These are phyloP conservation scores for Clarireedia hainanense DNA, from an alignment of 2,329 filamentous ascomycete species.

Conservation along the genomic window DNA sequence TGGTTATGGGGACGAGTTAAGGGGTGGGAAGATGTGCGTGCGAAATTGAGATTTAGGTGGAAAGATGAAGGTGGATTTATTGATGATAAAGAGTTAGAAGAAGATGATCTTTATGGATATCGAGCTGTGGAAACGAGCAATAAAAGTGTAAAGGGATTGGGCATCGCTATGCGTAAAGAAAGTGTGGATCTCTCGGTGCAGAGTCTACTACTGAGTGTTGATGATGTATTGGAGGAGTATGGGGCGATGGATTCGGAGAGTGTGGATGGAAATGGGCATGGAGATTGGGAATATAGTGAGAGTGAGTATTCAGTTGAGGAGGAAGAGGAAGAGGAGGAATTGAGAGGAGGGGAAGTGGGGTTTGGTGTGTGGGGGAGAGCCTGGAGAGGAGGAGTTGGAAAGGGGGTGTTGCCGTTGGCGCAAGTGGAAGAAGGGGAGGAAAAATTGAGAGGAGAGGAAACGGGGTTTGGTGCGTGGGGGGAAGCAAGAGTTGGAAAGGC, in stretches of 20 bases:
- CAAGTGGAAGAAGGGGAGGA: no score
- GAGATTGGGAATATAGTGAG: not conserved
- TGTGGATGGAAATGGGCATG: not conserved
- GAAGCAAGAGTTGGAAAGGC: no score
- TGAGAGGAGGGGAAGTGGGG: not conserved
- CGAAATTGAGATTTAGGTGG: not conserved
- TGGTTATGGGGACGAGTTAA: constrained; percentile 1
- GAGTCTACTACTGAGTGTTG: not conserved
- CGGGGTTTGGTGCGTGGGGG: no score
- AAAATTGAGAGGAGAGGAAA: no score
- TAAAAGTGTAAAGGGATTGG: no score
- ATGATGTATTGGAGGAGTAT: constrained; percentile 1
- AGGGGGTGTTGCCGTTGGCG: no score
- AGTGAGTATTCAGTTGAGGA: not conserved
- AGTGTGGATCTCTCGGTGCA: not conserved
- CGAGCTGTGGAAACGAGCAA: no score
- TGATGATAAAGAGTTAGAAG: not conserved
- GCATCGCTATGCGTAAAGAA: no score
- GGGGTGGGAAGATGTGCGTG: not conserved
- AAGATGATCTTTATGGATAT: not conserved
- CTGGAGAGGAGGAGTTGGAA: no score
- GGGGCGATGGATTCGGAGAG: not conserved
- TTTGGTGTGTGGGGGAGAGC: not conserved
- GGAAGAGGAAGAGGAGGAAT: not conserved
- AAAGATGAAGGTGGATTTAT: not conserved